Base-by-base conservation (phyloP, 2,329 filamentous ascomycete species). In the Capronia coronata region DNA sequence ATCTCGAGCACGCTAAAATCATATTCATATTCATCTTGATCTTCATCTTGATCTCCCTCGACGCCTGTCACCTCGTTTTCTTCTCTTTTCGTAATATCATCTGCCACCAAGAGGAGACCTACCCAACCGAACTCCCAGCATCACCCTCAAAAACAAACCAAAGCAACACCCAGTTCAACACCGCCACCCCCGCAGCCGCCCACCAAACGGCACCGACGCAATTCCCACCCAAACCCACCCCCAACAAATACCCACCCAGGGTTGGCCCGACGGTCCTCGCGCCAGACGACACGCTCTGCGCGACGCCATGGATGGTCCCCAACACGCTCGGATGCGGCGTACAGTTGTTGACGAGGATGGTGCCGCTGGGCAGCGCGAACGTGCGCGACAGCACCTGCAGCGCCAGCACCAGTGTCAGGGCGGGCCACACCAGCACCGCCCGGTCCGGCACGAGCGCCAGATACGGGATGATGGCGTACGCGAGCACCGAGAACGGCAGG, bases 301-400 rank as follows among this genome's bases (percentile, higher is more conserved):
- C 78, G 5, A 81, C 65, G 0, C 79, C 79, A 52, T 82, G 78
- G 1, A 82, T 71, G 0, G 77, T 81, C 0, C 75, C 78, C 6
- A 82, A 62, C 0, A 81, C 72, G 21, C 65, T 71, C 0, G 75
- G 72, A 56, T 80, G 74, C 0, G 80, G 78, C 30, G 75, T 75
- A 41, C 71, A 75, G 52, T 83, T 82, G 49, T 82, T 83, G 11
- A 82, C 69, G 30, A 80, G 63, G 2, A 84, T 83, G 0, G 78
- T 74, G 0, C 74, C 74, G 0, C 75, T 75, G 0, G 81, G 80
- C 0, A 84, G 59, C 0, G 77, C 74, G 59, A 90, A 87, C 0
- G 86, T 91, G 22, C 86, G 75, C 0, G 82, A 85, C 2, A 83
- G 72, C 13, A 88, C 85, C 62, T 90, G 86, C 7, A 88, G 64